Base-by-base conservation (phyloP, 1,139 yeast species). In the Kluyveromyces sp. region DNA sequence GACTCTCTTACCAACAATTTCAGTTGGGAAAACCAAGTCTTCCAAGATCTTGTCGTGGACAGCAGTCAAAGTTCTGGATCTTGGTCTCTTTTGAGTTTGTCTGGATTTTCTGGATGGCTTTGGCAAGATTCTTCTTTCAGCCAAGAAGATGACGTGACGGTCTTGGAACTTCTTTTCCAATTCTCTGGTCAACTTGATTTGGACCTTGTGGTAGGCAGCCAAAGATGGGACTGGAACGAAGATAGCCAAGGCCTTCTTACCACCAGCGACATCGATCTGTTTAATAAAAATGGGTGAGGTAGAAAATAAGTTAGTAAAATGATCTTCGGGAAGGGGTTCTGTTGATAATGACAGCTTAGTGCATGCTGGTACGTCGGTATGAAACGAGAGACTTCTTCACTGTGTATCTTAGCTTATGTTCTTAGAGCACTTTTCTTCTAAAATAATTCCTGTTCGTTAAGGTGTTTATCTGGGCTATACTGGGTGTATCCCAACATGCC, bases 101-200 rank as follows among this genome's bases (percentile, higher is more conserved):
- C 90, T 86, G 56, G 96, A 81, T 67, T 80, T 81, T 78, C 90
- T 84, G 69, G 86, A 83, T 65, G 88, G 83, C 83, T 89, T 90
- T 79, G 97, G 97, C 73, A 94, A 82, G 78, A 92, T 92, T 81
- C 97, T 90, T 82, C 98, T 89, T 81, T 92, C 97, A 71, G 97
- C 98, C 71, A 92, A 83, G 87, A 92, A 89, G 66, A 92, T 94
- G 75, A 92, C 97, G 75, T 92, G 97, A 76, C 96, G 88, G 83
- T 92, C 98, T 72, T 97, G 95, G 90, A 92, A 92, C 80, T 92
- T 92, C 95, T 92, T 92, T 80, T 92, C 98, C 73, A 92, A 87
- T 81, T 92, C 98, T 79, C 98, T 92, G 78, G 97, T 89, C 73
- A 92, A 84, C 79, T 88, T 83, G 70, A 81, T 81, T 81, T 92